Base-by-base conservation (phyloP, 202 grass and related monocot species). In the Setaria viridis region DNA sequence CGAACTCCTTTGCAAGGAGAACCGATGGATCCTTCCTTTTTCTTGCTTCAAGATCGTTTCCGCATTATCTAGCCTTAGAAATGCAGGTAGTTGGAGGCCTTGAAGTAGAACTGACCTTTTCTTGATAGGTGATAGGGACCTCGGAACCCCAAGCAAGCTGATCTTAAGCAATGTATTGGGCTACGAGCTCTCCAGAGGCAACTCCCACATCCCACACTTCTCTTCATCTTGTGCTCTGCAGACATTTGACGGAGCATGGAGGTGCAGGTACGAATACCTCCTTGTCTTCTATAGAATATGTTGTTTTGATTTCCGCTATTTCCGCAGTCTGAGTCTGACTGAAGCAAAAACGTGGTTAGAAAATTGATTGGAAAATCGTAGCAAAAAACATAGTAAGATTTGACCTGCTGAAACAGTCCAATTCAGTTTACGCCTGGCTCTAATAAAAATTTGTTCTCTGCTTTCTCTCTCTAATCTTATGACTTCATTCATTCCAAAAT, bases 61-160 rank as follows among this genome's bases (percentile, higher is more conserved):
- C 74, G 6, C 84, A 72, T 76, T 64, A 76, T 81, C 85, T 84
- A 72, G 76, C 80, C 67, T 57, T 68, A 63, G 66, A 84, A 84
- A 84, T 83, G 82, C 37, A 82, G 78, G 78, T 95, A 53, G 83
- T 90, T 91, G 89, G 83, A 60, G 74, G 70, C 30, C 74, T 84
- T 90, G 85, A 72, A 92, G 88, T 81, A 84, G 59, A 92, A 87
- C 83, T 87, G 80, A 91, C 88, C 71, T 87, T 89, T 90, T 86
- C 67, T 80, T 82, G 80, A 76, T 25, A 72, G 75, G 68, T 83
- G 89, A 90, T 57, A 88, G 87, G 47, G 91, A 88, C 88, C 62
- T 79, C 67, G 80, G 70, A 89, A 77, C 86, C 35, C 57, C 54
- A 86, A 85, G 39, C 54, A 86, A 85, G 39, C 72, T 88, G 54